Evolutionary conservation across 2,329 filamentous ascomycete species (phyloP).

Genomic region (Gnomoniopsis smithogilvyi): DNA sequence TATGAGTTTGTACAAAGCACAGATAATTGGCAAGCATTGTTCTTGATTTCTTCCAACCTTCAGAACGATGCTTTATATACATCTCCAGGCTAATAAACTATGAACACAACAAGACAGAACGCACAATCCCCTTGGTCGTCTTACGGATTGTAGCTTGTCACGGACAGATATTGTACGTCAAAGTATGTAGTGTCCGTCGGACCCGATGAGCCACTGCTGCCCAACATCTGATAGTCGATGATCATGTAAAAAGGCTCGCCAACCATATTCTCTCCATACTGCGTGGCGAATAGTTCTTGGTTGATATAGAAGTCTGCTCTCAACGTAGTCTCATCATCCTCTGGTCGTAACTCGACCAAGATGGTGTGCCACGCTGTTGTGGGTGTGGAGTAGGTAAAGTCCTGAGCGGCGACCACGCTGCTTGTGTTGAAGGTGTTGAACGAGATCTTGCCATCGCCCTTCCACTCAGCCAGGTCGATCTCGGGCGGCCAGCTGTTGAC

Average conservation of each 20-base stretch:
- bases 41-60: no score
- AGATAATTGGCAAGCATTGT: no score
- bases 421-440: conserved; percentile 51
- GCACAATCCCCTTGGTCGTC: not conserved
- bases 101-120: not conserved
- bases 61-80: not conserved
- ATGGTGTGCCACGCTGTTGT: conserved; percentile 42
- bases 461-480: conserved; percentile 57
- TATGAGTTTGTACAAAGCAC: no score
- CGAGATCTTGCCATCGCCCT: conserved; percentile 48
- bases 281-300: conserved; percentile 40
- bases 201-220: conserved; percentile 18
- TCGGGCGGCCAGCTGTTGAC: conserved; percentile 52
- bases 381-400: conserved; percentile 43
- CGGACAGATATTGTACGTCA: conserved; percentile 20
- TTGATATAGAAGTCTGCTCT: conserved; percentile 51
- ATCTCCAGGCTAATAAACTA: not conserved
- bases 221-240: conserved; percentile 22
- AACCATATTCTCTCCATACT: conserved; percentile 44
- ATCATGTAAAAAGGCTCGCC: conserved; percentile 38
- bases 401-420: conserved; percentile 37
- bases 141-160: conserved; percentile 20
- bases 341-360: conserved; percentile 44
- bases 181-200: conserved; percentile 19
- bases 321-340: conserved; percentile 43